Conservation (phyloP, 371 early-diverging fungal species). For the Mortierella polycephala region DNA sequence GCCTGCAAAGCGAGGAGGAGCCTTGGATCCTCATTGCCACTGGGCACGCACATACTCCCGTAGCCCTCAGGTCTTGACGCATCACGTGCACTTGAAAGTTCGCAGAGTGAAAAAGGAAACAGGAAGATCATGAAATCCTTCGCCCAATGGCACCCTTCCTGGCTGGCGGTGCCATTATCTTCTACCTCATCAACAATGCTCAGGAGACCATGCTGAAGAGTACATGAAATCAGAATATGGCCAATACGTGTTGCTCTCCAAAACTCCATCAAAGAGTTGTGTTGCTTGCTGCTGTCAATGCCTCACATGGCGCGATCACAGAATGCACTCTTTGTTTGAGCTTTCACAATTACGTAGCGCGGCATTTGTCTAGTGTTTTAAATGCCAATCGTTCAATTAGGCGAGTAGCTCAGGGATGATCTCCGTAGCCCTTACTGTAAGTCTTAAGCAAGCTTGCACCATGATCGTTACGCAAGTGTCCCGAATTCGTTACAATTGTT, state of each 20-base stretch:
- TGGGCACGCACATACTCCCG: no score
- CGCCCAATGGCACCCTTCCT: conserved; percentile 55
- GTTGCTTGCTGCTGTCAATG: neutral
- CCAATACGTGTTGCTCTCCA: no score
- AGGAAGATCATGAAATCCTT: neutral
- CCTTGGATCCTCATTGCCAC: no score
- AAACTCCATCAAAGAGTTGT: no score
- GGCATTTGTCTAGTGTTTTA: neutral
- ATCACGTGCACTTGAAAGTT: no score
- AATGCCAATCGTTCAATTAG: conserved; percentile 10
- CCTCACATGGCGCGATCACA: neutral
- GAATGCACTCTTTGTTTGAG: neutral
- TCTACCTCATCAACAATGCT: conserved; percentile 50
- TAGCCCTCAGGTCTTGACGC: no score
- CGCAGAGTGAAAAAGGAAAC: no score
- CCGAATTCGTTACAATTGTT: no score
- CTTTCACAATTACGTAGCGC: neutral
- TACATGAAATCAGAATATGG: conserved; percentile 11
- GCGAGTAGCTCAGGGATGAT: conserved; percentile 45
- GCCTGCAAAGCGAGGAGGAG: no score
- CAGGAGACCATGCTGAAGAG: conserved; percentile 42
- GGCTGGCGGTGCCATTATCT: conserved; percentile 46
- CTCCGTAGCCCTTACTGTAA: conserved; percentile 54
- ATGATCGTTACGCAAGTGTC: no score
- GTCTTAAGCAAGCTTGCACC: neutral